Base-by-base conservation (phyloP, 1,284 basidiomycete genomes). In the Leccinum fuscescens region DNA sequence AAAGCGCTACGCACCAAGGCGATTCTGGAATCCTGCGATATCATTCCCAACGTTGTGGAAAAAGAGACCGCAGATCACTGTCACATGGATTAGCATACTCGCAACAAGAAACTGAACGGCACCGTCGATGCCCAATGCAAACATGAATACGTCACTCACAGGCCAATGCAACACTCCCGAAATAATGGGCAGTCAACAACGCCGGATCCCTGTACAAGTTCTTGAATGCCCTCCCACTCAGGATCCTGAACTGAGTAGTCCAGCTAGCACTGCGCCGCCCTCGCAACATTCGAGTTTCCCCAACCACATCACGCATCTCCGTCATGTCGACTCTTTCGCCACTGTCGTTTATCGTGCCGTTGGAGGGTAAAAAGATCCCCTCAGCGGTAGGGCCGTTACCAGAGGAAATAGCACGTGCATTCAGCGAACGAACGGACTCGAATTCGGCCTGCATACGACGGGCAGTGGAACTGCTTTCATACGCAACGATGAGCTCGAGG, bases 191-290 rank as follows among this genome's bases (percentile, higher is more conserved):
- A 9, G 88, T 82, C 80, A 99, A 84, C 58, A 98, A 77, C 60
- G 95, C 89, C 0, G 96, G 96, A 71, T 99, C 95, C 39, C 96
- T 86, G 73, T 96, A 95, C 61, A 98, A 76, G 72, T 98, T 98
- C 84, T 98, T 98, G 82, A 98, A 99, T n/a, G 96, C 95, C 60
- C 96, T 77, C 22, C 95, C 94, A 69, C 93, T 96, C 67, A 99
- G 76, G 62, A 98, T 94, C 71, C 84, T 84, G 73, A 99, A 97
- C 77, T 99, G 96, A 20, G 90, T 95, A 60, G 82, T 82, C 82
- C 89, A 94, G 63, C 83, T 89, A 3, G 95, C 96, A 61, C 93
- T 84, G 75, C 90, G 89, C 71, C 93, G 86, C 3, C 92, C 92
- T 33, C 89, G 78, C 66, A 96, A 75, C 58, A 92, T 71, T 54